Evolutionary conservation across 164 flowering plant species (phyloP), one percentile per base, ranked within the genome.

Genomic region (Vitis rotundifolia): DNA sequence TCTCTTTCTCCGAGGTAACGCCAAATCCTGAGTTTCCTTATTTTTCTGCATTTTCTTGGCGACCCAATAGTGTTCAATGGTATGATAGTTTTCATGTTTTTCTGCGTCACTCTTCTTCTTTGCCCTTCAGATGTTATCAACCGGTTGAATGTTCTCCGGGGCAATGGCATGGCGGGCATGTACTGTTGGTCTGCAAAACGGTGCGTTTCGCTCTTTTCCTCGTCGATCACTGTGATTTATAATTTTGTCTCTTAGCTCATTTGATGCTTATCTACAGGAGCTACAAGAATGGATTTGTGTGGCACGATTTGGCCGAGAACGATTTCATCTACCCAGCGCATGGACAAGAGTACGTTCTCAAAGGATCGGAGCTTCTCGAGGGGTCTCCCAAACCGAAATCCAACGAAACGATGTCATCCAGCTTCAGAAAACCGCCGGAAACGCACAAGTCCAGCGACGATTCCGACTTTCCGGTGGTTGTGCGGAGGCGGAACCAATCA

Each of bases 111-210:
- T 49, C 22, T n/a, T 8, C 64, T 18, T 71, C 48, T 69, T 16
- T 50, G 9, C 28, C 59, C 3, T 31, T 53, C 85, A 91, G 99
- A 95, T 81, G 97, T 95, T 6, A 87, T 91, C 49, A 79, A 82
- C 72, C 89, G 97, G 1, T 76, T 95, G 69, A 87, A 89, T 76
- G 37, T 66, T 9, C 83, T 95, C 11, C 83, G 99, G 52, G 99
- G 99, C 5, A 85, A 86, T 72, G 92, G 92, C 70, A 88, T 95
- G 86, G 89, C 98, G 2, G 66, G 70, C 72, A 69, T 83, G 83
- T 95, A 95, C 71, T 87, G 98, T 11, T 95, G 99, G 99, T 95
- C 98, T 47, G 85, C 91, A 1, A 95, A 79, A 79, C 61, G 82
- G 82, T 73, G 63, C 18, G n/a, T 53, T 13, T n/a, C 18, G n/a